Base-by-base conservation (phyloP, 345 rosid species). In the Iberis pinnata region DNA sequence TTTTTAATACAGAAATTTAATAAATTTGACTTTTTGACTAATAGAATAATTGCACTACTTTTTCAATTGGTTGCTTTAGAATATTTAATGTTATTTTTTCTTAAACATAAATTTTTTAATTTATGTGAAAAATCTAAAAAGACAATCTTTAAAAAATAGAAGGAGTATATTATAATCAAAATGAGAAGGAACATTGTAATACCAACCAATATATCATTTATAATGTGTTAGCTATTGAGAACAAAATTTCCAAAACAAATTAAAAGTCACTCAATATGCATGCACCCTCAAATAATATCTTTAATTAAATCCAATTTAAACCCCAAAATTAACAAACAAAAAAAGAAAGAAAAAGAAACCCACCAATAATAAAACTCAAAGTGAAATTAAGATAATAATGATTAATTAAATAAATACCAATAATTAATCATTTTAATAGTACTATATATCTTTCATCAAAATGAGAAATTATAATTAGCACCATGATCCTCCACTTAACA, bases 401-500 rank as follows among this genome's bases (percentile, higher is more conserved):
- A 45, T 54, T 55, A 64, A 71, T 49, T 57, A 45, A 60, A 32
- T 60, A 60, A 67, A 29, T 59, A 53, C 16, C 45, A n/a, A n/a
- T n/a, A 43, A 47, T 68, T n/a, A n/a, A n/a, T n/a, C 53, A 68
- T 61, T 54, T 32, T 32, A 32, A 32, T 32, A 32, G 12, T 9
- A 32, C 12, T 29, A 22, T 22, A n/a, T 27, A 27, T 27, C 32
- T n/a, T 27, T 27, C 32, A 27, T 27, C 32, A 27, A 27, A 27
- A n/a, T n/a, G n/a, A n/a, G n/a, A n/a, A n/a, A n/a, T n/a, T n/a
- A n/a, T n/a, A 1, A 43, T 47, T 53, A 71, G 79, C 78, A 83
- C 98, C 95, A 90, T 70, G 96, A 79, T 73, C 96, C 93, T 51
- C 98, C 98, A 53, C 84, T 89, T 63, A 90, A 68, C 86, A 84